Evolutionary conservation across 2,329 filamentous ascomycete species (phyloP), one percentile per base, ranked within the genome.

Genomic region (Penicillium rolfsii): DNA sequence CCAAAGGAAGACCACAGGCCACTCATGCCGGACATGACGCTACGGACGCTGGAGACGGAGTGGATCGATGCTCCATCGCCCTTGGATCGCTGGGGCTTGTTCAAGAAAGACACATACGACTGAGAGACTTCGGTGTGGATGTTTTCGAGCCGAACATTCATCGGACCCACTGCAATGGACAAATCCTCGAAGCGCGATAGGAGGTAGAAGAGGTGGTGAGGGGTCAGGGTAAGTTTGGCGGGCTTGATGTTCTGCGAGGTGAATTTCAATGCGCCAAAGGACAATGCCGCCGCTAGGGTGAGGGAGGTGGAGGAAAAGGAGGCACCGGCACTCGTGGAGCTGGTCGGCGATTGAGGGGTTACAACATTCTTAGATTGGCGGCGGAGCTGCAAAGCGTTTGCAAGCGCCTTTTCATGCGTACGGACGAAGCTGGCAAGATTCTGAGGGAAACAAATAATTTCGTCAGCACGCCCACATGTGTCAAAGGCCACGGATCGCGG

Each of bases 1-100:
- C 93, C 91, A 67, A 98, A 88, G 71, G 89, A 93, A 24, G 91
- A 90, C 94, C 93, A 98, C 49, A 98, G 81, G 14, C 91, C 89
- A 60, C 93, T 95, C 90, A 99, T 96, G 76, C 91, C 91, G 30
- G 95, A 96, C 91, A 98, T 94, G 72, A 97, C 93, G 76, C 94
- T 98, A 74, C 94, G 89, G 67, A 99, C 91, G 79, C 95, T 98
- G 26, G 94, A 97, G 45, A 97, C 93, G 6, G 95, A 98, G 72
- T 93, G 93, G 67, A 98, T 91, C 1, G 95, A 98, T 70, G 92
- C 91, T 58, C 89, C 88, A 78, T 98, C 94, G 52, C 90, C 90
- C 75, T 91, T 91, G 63, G 91, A 89, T 61, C 91, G 87, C 71
- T 94, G 91, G 26, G 90, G 88, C 71, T 92, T 90, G 73, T 90